Evolutionary conservation across 208 protist genomes (phyloP).

Genomic region (Trichomonas gallinae): DNA sequence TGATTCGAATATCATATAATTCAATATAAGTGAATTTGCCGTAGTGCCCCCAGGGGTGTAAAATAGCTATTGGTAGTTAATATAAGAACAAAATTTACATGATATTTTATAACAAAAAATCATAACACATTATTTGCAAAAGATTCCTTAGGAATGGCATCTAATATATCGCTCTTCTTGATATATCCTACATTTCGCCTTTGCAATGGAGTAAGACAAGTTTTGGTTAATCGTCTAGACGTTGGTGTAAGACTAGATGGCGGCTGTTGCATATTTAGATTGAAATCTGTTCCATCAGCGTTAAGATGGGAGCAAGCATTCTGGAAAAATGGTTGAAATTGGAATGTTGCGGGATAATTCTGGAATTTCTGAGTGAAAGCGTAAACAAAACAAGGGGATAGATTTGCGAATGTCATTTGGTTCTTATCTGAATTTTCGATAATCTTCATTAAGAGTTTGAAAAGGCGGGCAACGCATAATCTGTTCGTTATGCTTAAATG

Average conservation of each 20-base stretch:
- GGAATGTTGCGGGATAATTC: not conserved
- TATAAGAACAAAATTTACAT: not conserved
- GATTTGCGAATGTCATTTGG: not conserved
- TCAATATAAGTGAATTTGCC: too few relatives aligned
- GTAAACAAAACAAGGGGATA: not conserved
- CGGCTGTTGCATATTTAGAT: not conserved
- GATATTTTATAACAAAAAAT: not conserved
- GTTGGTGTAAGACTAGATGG: not conserved
- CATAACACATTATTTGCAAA: not conserved
- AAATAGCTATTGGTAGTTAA: not conserved
- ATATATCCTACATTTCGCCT: not conserved
- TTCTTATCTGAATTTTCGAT: not conserved
- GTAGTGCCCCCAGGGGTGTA: too few relatives aligned
- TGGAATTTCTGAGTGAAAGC: not conserved
- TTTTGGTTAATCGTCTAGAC: not conserved
- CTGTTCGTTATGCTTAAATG: not conserved
- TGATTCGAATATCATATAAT: too few relatives aligned
- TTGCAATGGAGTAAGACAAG: not conserved
- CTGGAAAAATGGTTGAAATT: not conserved
- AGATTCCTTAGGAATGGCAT: not conserved
- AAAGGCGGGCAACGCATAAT: not conserved
- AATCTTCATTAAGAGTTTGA: not conserved
- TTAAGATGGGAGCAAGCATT: not conserved
- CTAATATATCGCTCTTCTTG: not conserved
- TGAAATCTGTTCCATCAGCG: not conserved